Evolutionary conservation across 2,329 filamentous ascomycete species (phyloP).

Genomic region (Bimuria novae-zelandiae): DNA sequence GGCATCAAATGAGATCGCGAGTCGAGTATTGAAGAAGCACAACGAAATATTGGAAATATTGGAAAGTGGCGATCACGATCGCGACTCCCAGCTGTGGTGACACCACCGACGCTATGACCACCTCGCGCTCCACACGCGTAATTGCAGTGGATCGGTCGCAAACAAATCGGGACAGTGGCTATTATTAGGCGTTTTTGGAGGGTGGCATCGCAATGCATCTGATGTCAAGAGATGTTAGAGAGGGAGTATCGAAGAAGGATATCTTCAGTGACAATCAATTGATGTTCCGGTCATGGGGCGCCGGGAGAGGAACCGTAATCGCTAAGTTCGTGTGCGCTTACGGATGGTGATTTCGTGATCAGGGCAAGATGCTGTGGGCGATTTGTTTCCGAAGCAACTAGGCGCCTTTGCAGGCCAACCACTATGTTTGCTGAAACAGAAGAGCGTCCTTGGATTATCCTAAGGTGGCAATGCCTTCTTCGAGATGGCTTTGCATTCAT

Average conservation of each 20-base stretch:
- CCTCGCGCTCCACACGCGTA: not conserved
- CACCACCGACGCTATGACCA: not conserved
- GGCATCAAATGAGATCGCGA: not conserved
- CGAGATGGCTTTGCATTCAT: not conserved
- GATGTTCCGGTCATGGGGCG: not conserved
- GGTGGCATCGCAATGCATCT: not conserved
- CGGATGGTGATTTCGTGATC: not conserved
- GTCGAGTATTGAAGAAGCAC: not conserved
- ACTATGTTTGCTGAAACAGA: not conserved
- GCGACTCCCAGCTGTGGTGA: not conserved
- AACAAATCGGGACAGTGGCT: not conserved
- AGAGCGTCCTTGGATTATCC: not conserved
- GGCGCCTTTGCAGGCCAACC: not conserved
- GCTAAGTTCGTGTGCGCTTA: not conserved
- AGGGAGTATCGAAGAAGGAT: not conserved
- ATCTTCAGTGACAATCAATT: not conserved
- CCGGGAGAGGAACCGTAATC: not conserved
- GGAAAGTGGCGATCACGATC: constrained; percentile 4
- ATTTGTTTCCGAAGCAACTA: constrained; percentile 1
- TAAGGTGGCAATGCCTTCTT: not conserved
- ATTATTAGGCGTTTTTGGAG: constrained; percentile 1
- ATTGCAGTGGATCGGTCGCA: not conserved
- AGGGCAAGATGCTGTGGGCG: not conserved
- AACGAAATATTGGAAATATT: constrained; percentile 3
- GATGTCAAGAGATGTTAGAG: not conserved